Evolutionary conservation across 148 eudicot species (phyloP), one percentile per base, ranked within the genome.

Genomic region (Nyssa sinensis): DNA sequence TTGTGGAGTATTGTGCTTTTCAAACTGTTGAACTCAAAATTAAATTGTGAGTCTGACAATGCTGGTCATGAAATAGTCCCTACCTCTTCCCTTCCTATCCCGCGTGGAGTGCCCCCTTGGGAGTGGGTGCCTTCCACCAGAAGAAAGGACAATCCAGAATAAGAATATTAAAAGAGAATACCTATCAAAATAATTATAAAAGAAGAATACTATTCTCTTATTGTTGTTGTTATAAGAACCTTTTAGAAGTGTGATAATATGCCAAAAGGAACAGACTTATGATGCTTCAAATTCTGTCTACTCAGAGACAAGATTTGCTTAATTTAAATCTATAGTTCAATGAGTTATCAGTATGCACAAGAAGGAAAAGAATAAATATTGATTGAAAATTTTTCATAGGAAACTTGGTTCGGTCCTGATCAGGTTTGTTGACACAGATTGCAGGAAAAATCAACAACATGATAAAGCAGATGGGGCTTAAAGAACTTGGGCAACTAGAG

Each of bases 401-500:
- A 34, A 41, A 28, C 29, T 9, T 77, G 63, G 55, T 35, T 74
- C 49, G 58, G n/a, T 77, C 69, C 39, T 77, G 58, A 61, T 35
- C 67, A 62, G 39, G 27, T 35, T 62, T 57, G 67, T 70, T 77
- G 80, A 72, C 72, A 68, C 88, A 94, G 98, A 90, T 94, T 82
- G 98, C 98, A 67, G 96, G 92, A 61, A 92, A 92, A 77, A 86
- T 94, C 8, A 94, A 92, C 82, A 85, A 79, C 70, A 82, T 89
- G 64, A 88, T 94, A 33, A 86, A 88, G 79, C 96, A 90, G 66
- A 81, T 77, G 75, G 91, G 89, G 63, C 93, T 94, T 55, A 94
- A 82, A 87, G 97, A 94, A 51, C 77, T 92, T 75, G 98, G 98
- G 70, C 90, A 94, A 79, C 82, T 94, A 73, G 98, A 94, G 81